These are phyloP conservation scores for Euphorbia tirucalli DNA, from an alignment of 345 rosid genomes.

Conservation along the genomic window DNA sequence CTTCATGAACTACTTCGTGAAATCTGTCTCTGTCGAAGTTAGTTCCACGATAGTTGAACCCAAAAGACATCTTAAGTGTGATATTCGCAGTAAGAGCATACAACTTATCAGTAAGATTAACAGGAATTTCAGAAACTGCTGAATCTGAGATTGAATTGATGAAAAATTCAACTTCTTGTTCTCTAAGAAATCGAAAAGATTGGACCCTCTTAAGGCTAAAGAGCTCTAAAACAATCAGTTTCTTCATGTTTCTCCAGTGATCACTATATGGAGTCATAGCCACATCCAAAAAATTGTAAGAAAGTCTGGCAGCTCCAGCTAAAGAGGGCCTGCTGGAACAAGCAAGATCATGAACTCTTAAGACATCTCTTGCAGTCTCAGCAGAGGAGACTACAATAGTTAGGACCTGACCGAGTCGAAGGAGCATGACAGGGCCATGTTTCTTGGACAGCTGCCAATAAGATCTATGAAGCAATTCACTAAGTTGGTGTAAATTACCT, in stretches of 20 bases:
- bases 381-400: slow-evolving; percentile 19
- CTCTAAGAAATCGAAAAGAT: slow-evolving; percentile 14
- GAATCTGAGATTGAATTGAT: slow-evolving; percentile 2
- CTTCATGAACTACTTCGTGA: slow-evolving; percentile 30
- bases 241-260: slow-evolving; percentile 21
- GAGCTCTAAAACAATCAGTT: slow-evolving; percentile 11
- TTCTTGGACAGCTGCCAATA: slow-evolving; percentile 9
- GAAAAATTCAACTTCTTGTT: slow-evolving; percentile 4
- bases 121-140: background rate
- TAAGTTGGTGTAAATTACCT: slow-evolving; percentile 24
- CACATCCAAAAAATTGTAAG: slow-evolving; percentile 21
- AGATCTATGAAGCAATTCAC: slow-evolving; percentile 4
- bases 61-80: slow-evolving; percentile 12
- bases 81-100: slow-evolving; percentile 12
- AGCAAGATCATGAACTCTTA: slow-evolving; percentile 22
- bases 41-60: slow-evolving; percentile 11
- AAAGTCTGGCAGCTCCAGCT: slow-evolving; percentile 3
- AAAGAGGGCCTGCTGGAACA: slow-evolving; percentile 17
- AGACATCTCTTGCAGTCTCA: slow-evolving; percentile 25
- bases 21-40: slow-evolving; percentile 29
- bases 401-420: slow-evolving; percentile 10
- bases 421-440: slow-evolving; percentile 23
- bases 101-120: slow-evolving; percentile 12
- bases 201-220: slow-evolving; percentile 25
- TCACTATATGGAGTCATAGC: slow-evolving; percentile 19